A percentile compares a stretch with the other conserved stretches of the same genome.
These are phyloP conservation scores for Colletotrichum falcatum DNA, from an alignment of 2,329 filamentous ascomycete genomes.

Conservation along the genomic window DNA sequence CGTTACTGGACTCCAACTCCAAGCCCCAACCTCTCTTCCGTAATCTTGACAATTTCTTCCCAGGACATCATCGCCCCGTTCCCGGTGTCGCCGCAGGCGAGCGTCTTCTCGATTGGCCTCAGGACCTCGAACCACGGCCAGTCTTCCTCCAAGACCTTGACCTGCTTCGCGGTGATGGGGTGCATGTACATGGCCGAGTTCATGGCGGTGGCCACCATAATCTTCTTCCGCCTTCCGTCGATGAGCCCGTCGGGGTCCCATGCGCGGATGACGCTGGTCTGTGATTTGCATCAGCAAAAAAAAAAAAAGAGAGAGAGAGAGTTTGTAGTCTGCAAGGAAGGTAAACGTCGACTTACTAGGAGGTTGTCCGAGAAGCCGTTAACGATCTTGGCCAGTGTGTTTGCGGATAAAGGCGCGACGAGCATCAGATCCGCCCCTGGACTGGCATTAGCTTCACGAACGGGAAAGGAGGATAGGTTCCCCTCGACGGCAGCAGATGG, in stretches of 20 bases:
- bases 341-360: constrained; percentile 56
- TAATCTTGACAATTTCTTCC: constrained; percentile 76
- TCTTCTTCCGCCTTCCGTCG: constrained; percentile 70
- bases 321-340: neutral
- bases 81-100: constrained; percentile 89
- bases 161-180: constrained; percentile 80
- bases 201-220: constrained; percentile 86
- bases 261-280: constrained; percentile 76
- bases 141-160: constrained; percentile 76
- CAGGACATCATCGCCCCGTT: constrained; percentile 87
- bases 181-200: constrained; percentile 93
- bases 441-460: constrained; percentile 3
- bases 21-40: constrained; percentile 65
- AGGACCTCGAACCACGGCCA: constrained; percentile 85
- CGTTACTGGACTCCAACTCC: neutral
- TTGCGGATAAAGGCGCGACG: constrained; percentile 85
- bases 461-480: neutral
- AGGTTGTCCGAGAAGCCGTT: constrained; percentile 84
- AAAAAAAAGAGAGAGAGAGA: too few species aligned
- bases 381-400: constrained; percentile 86
- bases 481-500: neutral
- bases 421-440: constrained; percentile 82
- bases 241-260: constrained; percentile 83
- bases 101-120: constrained; percentile 77
- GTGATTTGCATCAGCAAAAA: neutral